Evolutionary conservation across 768 basidiomycete genomes (phyloP).

Genomic region (Trametopsis cervina): DNA sequence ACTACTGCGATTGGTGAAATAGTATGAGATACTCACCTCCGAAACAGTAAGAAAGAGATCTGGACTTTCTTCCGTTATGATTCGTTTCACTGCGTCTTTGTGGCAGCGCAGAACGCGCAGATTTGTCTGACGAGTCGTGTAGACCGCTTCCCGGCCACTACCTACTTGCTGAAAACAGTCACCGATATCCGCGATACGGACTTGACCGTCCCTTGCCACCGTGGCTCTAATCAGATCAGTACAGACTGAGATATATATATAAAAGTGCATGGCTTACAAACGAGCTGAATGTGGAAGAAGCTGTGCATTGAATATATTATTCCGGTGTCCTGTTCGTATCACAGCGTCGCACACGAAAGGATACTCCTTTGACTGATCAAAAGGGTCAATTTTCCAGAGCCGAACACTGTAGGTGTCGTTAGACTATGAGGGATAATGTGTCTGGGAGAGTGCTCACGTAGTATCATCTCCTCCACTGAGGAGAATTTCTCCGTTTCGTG

Average conservation of each 20-base stretch:
- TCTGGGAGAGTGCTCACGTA: slow-evolving; percentile 35
- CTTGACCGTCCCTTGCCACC: slow-evolving; percentile 68
- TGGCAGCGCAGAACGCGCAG: slow-evolving; percentile 65
- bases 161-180: slow-evolving; percentile 20
- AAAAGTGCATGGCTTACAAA: slow-evolving; percentile 51
- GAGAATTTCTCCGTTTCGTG: slow-evolving; percentile 54
- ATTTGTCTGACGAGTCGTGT: slow-evolving; percentile 40
- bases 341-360: slow-evolving; percentile 59
- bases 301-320: slow-evolving; percentile 81
- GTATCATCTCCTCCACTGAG: slow-evolving; percentile 71
- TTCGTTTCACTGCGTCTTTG: slow-evolving; percentile 62
- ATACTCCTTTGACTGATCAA: slow-evolving; percentile 40
- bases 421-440: slow-evolving; percentile 1
- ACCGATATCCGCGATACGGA: slow-evolving; percentile 68
- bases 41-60: slow-evolving; percentile 72
- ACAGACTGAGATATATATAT: neutral
- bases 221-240: slow-evolving; percentile 41
- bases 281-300: slow-evolving; percentile 75
- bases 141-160: slow-evolving; percentile 32
- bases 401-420: slow-evolving; percentile 42
- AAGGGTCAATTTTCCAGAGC: slow-evolving; percentile 66
- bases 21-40: too few species aligned
- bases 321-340: slow-evolving; percentile 73
- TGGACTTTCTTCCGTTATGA: slow-evolving; percentile 74
- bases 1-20: slow-evolving; percentile 3